phyloP scores from a whole-genome alignment of 371 early-diverging fungal genomes.

The Rhizopus arrhizus region DNA sequence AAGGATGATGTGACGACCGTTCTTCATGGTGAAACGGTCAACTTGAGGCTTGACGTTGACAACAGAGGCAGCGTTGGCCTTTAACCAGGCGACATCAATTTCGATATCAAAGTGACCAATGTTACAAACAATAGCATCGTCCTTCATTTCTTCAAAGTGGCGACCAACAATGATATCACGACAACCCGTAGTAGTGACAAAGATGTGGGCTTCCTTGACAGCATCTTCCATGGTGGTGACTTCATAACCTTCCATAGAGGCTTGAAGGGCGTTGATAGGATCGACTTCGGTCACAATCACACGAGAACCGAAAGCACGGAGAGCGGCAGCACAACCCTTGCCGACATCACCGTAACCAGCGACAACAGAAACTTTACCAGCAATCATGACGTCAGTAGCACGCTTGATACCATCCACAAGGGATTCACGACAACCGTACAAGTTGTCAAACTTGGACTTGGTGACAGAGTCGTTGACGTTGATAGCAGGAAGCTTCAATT shows the following conservation, averaged over 20 bases:
- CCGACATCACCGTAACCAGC: constrained; percentile 99
- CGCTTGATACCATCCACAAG: constrained; percentile 99
- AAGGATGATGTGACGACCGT: constrained; percentile 92
- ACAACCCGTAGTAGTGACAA: constrained; percentile 99
- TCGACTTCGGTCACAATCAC: constrained; percentile 98
- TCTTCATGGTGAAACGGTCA: constrained; percentile 94
- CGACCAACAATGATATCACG: constrained; percentile 95
- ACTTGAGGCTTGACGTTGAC: constrained; percentile 99
- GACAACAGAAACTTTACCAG: constrained; percentile 98
- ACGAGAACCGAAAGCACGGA: constrained; percentile 98
- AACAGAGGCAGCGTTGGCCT: constrained; percentile 85
- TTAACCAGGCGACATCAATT: constrained; percentile 99
- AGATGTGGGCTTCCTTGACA: constrained; percentile 90
- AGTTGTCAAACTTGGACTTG: constrained; percentile 99
- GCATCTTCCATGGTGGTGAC: constrained; percentile 99
- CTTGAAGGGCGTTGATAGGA: constrained; percentile 99
- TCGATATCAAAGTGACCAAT: constrained; percentile 99
- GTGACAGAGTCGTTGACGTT: constrained; percentile 99
- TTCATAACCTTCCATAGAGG: constrained; percentile 99
- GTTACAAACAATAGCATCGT: constrained; percentile 99
- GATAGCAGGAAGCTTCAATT: constrained; percentile 97
- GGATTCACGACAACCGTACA: constrained; percentile 99
- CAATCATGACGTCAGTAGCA: constrained; percentile 99
- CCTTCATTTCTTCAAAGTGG: constrained; percentile 94
- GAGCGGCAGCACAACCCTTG: constrained; percentile 98